Evolutionary conservation across 768 basidiomycete genomes (phyloP), one percentile per base, ranked within the genome.

Genomic region (Kwoniella sp.): DNA sequence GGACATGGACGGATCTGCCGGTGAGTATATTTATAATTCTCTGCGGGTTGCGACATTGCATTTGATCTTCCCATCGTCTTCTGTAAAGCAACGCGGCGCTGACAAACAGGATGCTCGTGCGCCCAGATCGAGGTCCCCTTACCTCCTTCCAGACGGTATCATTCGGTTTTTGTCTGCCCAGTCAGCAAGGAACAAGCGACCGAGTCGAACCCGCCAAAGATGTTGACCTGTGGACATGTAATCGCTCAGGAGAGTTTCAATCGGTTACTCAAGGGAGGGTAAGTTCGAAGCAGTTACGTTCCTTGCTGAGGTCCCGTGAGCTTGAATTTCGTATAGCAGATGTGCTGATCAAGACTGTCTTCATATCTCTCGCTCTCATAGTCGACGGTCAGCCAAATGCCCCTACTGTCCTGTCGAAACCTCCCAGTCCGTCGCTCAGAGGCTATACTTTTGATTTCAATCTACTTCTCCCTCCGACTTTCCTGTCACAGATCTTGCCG

Each of bases 101-200:
- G n/a, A n/a, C n/a, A n/a, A n/a, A n/a, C n/a, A n/a, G n/a, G n/a
- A n/a, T n/a, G n/a, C n/a, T n/a, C n/a, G n/a, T n/a, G n/a, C n/a
- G n/a, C n/a, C 33, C 69, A 98, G 95, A 93, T 99, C 71, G 95
- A 97, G 82, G 91, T 98, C 67, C 91, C 91, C 0, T 77, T 98
- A 12, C 86, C 90, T 1, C 83, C 90, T 1, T 87, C 90, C 68
- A 89, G 94, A 73, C 85, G 92, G 27, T 98, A 94, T 80, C 96
- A 99, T 79, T 96, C 94, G 0, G 89, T 98, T 61, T 98, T 99
- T 79, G 88, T 92, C 51, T 99, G 96, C 79, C 91, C 96, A 0
- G 96, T 99, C 22, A 95, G 92, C 9, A 98, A 97, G 81, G 95
- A 98, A 73, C 95, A 96, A 81, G 88, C 92, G 24, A 94, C 91